Percentiles rank a stretch among this genome's conserved stretches.
These are phyloP conservation scores for Tympanopsis confertula DNA, from an alignment of 2,329 filamentous ascomycete species.

Conservation along the genomic window DNA sequence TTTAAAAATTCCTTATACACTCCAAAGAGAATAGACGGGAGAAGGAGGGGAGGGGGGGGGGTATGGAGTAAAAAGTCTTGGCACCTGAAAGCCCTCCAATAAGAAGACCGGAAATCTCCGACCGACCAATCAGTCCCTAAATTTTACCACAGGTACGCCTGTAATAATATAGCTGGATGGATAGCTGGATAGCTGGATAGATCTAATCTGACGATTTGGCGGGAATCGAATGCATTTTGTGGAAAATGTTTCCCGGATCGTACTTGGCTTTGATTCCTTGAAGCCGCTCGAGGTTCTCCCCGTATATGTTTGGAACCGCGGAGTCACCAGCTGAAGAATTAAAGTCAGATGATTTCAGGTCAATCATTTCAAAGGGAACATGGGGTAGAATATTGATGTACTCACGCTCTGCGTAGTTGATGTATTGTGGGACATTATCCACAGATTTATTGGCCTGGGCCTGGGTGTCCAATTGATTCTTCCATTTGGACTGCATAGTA, in stretches of 20 bases:
- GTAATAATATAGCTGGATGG: too few species aligned
- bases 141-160: too few species aligned
- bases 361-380: too few species aligned
- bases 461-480: conserved; percentile 12
- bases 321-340: conserved; percentile 1
- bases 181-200: too few species aligned
- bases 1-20: too few species aligned
- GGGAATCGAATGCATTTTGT: conserved; percentile 11
- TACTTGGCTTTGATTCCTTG: conserved; percentile 18
- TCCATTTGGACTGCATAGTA: conserved; percentile 12
- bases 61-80: too few species aligned
- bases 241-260: conserved; percentile 20
- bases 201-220: too few species aligned
- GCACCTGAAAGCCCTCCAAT: too few species aligned
- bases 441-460: conserved; percentile 7
- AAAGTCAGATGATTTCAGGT: not conserved
- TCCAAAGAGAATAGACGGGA: too few species aligned
- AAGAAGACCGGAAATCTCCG: too few species aligned
- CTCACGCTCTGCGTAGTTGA: conserved; percentile 14
- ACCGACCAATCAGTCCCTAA: too few species aligned
- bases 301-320: conserved; percentile 12
- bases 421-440: conserved; percentile 13
- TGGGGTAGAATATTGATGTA: conserved; percentile 10
- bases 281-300: conserved; percentile 14
- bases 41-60: too few species aligned